Evolutionary conservation across 371 early-diverging fungal species (phyloP), one percentile per base, ranked within the genome.

Genomic region (Saksenaea oblongispora): DNA sequence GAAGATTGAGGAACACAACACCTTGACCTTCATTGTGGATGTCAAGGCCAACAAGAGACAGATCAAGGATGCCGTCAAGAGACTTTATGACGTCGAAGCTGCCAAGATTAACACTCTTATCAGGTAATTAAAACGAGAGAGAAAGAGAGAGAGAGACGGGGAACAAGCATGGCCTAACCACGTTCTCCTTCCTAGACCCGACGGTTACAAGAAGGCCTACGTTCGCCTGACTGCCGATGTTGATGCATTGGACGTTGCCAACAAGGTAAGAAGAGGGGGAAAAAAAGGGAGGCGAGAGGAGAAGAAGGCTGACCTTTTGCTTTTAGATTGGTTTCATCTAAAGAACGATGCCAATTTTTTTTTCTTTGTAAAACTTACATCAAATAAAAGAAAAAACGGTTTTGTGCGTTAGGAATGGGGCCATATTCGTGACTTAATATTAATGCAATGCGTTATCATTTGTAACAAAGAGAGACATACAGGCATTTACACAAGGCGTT

Each of bases 1-100:
- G 86, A 92, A 93, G 87, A 96, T 99, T 73, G 99, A 99, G 89
- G 94, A 95, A 76, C 79, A 93, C 86, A 99, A 98, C 94, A 98
- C 99, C 69, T 85, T 99, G 56, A 95, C 96, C 69, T 98, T 99
- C 87, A 81, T 98, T 71, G 89, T 90, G 73, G 97, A 98, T 72
- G 91, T 96, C 68, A 90, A 90, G 67, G 88, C 97, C 76, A 98
- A 96, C 91, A 99, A 99, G 93, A 83, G 89, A 69, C 95, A 98
- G 84, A 98, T 98, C 81, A 94, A 91, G 86, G 90, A 92, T 67
- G 97, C 99, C 62, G 88, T 98, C 71, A 94, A 95, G 90, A 84
- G 87, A 77, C 86, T 96, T 64, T 98, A 98, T 84, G 92, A 94
- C 73, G 95, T 95, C 65, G 92, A 92, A 67, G 94, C 93, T 67